phyloP scores from a whole-genome alignment of 768 basidiomycete genomes.

The Pisolithus sp. region DNA sequence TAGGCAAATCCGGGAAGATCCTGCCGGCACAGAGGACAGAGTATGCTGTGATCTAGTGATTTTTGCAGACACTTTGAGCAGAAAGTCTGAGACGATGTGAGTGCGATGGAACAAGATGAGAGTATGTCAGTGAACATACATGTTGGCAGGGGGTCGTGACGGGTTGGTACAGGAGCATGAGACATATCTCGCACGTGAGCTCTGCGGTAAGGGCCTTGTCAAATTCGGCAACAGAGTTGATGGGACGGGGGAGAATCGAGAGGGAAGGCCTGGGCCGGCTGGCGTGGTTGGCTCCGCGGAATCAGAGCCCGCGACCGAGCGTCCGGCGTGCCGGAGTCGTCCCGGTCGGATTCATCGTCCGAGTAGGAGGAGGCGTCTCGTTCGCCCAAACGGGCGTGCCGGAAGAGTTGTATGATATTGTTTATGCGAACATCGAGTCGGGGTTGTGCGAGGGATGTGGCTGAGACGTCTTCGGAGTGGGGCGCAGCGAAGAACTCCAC shows the following conservation, averaged over 20 bases:
- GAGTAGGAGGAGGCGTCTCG: conserved; percentile 14
- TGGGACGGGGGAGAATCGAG: conserved; percentile 19
- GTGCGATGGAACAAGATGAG: conserved; percentile 2
- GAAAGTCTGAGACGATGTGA: conserved; percentile 58
- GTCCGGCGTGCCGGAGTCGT: conserved; percentile 19
- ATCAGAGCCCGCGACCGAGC: conserved; percentile 24
- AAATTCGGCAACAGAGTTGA: conserved; percentile 33
- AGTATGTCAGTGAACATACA: conserved; percentile 39
- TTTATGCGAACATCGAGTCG: conserved; percentile 50
- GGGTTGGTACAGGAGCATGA: conserved; percentile 74
- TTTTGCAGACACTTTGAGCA: conserved; percentile 86
- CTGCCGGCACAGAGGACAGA: conserved; percentile 85
- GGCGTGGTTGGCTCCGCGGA: background rate
- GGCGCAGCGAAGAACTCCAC: conserved; percentile 33
- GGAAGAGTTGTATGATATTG: conserved; percentile 45
- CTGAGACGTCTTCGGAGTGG: background rate
- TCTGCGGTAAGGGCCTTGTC: conserved; percentile 60
- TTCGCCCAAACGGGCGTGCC: conserved; percentile 12
- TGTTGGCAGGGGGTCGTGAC: conserved; percentile 95
- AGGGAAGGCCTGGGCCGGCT: conserved; percentile 4
- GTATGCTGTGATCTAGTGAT: conserved; percentile 75
- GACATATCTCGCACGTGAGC: conserved; percentile 89
- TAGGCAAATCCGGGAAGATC: conserved; percentile 68
- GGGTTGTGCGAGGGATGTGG: background rate
- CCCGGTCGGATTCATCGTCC: conserved; percentile 26